These are phyloP conservation scores for Geoglossum cookeanum DNA, from an alignment of 2,329 filamentous ascomycete genomes.

Conservation along the genomic window DNA sequence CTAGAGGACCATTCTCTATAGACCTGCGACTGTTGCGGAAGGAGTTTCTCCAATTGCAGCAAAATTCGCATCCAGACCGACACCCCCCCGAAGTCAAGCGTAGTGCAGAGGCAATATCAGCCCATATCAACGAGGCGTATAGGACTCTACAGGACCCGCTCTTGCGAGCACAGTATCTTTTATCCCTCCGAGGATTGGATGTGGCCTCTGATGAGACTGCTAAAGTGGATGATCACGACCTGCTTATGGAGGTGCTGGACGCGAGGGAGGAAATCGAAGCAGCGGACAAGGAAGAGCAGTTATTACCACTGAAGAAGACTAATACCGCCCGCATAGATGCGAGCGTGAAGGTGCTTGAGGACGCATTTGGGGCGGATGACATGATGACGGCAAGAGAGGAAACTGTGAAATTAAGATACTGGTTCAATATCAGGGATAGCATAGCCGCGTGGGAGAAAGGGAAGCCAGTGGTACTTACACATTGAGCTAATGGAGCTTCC, in stretches of 20 bases:
- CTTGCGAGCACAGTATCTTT: slow-evolving; percentile 69
- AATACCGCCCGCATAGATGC: slow-evolving; percentile 49
- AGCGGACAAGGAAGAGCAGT: slow-evolving; percentile 44
- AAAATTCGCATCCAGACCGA: slow-evolving; percentile 55
- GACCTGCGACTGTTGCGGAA: slow-evolving; percentile 49
- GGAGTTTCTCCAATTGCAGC: slow-evolving; percentile 77
- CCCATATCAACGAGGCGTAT: slow-evolving; percentile 82
- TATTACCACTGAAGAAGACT: slow-evolving; percentile 36
- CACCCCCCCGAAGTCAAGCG: slow-evolving; percentile 29
- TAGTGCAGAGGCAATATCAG: slow-evolving; percentile 57
- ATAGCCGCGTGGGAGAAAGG: slow-evolving; percentile 72
- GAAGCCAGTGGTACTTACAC: slow-evolving; percentile 36
- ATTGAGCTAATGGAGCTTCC: slow-evolving; percentile 21
- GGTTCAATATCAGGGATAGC: slow-evolving; percentile 70
- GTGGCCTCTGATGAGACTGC: slow-evolving; percentile 61
- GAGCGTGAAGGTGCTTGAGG: slow-evolving; percentile 43
- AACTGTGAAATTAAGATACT: slow-evolving; percentile 67
- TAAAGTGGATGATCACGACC: slow-evolving; percentile 46
- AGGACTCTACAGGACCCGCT: slow-evolving; percentile 64
- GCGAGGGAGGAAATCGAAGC: slow-evolving; percentile 57
- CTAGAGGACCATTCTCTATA: slow-evolving; percentile 54
- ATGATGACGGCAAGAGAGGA: slow-evolving; percentile 47
- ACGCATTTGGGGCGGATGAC: slow-evolving; percentile 47
- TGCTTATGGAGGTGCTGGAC: slow-evolving; percentile 67
- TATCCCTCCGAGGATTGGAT: slow-evolving; percentile 52